Conservation (phyloP, 805 yeast genomes). For the Komagataella phaffii region DNA sequence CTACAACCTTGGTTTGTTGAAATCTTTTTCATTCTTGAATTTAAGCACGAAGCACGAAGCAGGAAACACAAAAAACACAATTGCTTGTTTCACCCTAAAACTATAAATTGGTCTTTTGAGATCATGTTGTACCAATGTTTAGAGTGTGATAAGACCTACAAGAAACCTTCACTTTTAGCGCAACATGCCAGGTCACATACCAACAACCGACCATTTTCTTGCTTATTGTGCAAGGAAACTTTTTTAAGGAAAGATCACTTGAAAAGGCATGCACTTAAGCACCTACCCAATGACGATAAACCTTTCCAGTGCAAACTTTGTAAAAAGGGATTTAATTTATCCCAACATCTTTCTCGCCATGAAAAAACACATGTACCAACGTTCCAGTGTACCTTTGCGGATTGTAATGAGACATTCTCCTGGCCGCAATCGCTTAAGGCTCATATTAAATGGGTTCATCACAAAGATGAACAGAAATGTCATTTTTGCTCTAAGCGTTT, state of each 20-base stretch:
- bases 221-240: constrained; percentile 49
- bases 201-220: constrained; percentile 62
- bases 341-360: constrained; percentile 76
- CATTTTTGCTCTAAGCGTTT: constrained; percentile 51
- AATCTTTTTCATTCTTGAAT: too few relatives aligned
- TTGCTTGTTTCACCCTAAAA: background rate
- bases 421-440: constrained; percentile 66
- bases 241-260: constrained; percentile 74
- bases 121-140: constrained; percentile 35
- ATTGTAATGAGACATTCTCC: constrained; percentile 55
- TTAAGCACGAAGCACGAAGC: too few relatives aligned
- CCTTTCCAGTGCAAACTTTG: constrained; percentile 68
- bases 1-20: background rate
- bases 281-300: constrained; percentile 34
- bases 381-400: constrained; percentile 43
- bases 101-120: background rate
- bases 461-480: constrained; percentile 37
- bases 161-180: constrained; percentile 69
- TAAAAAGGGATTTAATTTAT: constrained; percentile 68
- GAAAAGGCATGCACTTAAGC: constrained; percentile 61
- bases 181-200: constrained; percentile 77
- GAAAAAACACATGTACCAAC: constrained; percentile 67
- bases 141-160: constrained; percentile 64
- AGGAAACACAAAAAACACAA: background rate
- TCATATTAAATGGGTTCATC: constrained; percentile 56